Conservation (phyloP, 768 basidiomycete genomes). For the Lentinula sp. region DNA sequence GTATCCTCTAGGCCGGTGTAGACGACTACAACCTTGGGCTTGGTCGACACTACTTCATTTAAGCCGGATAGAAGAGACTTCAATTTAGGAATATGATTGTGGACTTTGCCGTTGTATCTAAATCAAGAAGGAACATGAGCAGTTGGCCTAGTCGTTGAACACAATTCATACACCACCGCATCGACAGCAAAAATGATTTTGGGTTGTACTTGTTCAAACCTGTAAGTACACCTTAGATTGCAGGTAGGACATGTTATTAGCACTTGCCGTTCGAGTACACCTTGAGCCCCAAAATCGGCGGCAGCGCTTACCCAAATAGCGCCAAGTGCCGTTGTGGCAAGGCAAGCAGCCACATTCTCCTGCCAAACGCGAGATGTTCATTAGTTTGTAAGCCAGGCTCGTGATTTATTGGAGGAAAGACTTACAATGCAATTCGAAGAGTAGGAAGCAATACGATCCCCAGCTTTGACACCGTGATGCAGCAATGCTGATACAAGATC, state of each 20-base stretch:
- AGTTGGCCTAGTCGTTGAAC: background rate
- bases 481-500: conserved; percentile 54
- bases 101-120: conserved; percentile 69
- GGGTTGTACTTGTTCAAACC: conserved; percentile 76
- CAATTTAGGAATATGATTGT: conserved; percentile 62
- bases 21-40: conserved; percentile 54
- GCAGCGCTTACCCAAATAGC: conserved; percentile 84
- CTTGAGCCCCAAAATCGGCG: conserved; percentile 76
- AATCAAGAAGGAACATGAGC: background rate
- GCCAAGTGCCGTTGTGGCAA: conserved; percentile 65
- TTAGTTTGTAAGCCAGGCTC: conserved; percentile 1
- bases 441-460: conserved; percentile 74
- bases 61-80: conserved; percentile 51
- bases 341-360: conserved; percentile 66
- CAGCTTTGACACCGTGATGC: conserved; percentile 45
- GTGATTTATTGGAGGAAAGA: conserved; percentile 3
- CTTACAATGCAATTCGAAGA: conserved; percentile 74
- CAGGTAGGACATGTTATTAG: conserved; percentile 8
- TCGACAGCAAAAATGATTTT: conserved; percentile 70
- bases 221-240: conserved; percentile 16
- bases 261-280: conserved; percentile 62
- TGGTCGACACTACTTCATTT: conserved; percentile 23
- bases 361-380: conserved; percentile 19
- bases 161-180: conserved; percentile 50
- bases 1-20: conserved; percentile 31